A percentile compares a stretch with the other conserved stretches of the same genome.
phyloP scores from a whole-genome alignment of 805 yeast species.

The Starmerella davenportii region DNA sequence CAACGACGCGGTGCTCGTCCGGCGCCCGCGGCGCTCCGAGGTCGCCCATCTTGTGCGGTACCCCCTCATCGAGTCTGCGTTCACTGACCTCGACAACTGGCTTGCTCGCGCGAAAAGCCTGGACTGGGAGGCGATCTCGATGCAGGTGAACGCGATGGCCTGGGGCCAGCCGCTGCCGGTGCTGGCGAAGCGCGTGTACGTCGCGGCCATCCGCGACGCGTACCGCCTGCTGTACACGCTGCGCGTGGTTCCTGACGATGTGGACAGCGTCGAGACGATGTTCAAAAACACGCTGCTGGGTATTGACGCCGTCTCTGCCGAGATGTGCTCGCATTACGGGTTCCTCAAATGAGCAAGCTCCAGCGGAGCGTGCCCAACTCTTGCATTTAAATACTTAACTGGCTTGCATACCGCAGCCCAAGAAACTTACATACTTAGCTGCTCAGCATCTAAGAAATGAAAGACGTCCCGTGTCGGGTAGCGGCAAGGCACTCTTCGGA shows the following conservation, averaged over 20 bases:
- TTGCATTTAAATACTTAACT: too few species aligned
- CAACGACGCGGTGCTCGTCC: background rate
- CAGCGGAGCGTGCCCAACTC: too few species aligned
- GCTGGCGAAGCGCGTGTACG: background rate
- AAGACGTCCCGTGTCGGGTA: too few species aligned
- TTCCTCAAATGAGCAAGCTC: too few species aligned
- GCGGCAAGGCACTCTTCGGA: too few species aligned
- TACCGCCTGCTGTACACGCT: conserved; percentile 5
- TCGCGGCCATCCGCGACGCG: background rate
- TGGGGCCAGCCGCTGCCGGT: background rate
- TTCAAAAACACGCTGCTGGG: conserved; percentile 3
- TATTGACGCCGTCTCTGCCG: background rate
- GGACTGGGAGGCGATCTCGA: conserved; percentile 6
- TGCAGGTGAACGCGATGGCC: conserved; percentile 3
- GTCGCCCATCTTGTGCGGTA: background rate
- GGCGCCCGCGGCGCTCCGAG: conserved; percentile 5
- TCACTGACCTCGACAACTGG: conserved; percentile 6
- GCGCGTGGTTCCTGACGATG: conserved; percentile 9
- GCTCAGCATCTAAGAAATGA: too few species aligned
- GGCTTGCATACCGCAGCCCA: too few species aligned
- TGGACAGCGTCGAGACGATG: conserved; percentile 5
- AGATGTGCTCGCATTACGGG: conserved; percentile 3
- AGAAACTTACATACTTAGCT: too few species aligned
- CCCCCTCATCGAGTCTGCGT: background rate
- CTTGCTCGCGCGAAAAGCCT: conserved; percentile 5